Evolutionary conservation across 1,284 basidiomycete genomes (phyloP), one percentile per base, ranked within the genome.

Genomic region (Fomitopsis palustris): DNA sequence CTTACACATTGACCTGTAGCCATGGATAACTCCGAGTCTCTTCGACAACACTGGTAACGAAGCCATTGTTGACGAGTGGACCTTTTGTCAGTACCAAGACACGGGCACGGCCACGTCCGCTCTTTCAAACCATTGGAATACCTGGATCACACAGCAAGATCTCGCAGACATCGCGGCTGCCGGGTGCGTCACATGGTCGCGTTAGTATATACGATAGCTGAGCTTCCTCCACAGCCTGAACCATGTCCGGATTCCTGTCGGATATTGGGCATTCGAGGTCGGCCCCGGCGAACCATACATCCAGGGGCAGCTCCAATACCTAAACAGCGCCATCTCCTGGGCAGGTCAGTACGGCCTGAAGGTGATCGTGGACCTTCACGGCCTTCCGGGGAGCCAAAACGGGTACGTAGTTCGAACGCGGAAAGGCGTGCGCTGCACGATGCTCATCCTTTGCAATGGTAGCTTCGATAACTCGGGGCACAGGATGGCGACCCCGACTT

Each of bases 381-480:
- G 92, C 54, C 91, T 84, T 21, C 93, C 93, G 0, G 92, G 90
- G 21, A 90, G 87, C 65, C 89, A 95, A 75, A 94, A 91, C 64
- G 88, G 88, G 87, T 87, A 63, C 47, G 78, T 72, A 38, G 54
- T 31, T 3, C 35, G 10, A 14, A 9, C 8, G 47, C 35, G 53
- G 31, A 41, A 29, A 16, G 12, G 16, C 19, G 47, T 45, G 23
- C 53, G 29, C 42, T 49, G 12, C 45, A n/a, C 35, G 23, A 35
- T 37, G 21, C 54, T 55, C 1, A 51, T 14, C 12, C 12, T 45
- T 1, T 45, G n/a, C 52, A 35, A 4, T 37, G 31, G 3, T 54
- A 90, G 88, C n/a, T 94, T 86, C 68, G 95, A 96, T 71, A 95
- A 95, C 71, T 93, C 90, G 47, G 95, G 95, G 14, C 87, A 88